A percentile compares a stretch with the other conserved stretches of the same genome.
Evolutionary conservation across 192 early-diverging fungal species (phyloP).

Genomic region (Piromyces finnis): DNA sequence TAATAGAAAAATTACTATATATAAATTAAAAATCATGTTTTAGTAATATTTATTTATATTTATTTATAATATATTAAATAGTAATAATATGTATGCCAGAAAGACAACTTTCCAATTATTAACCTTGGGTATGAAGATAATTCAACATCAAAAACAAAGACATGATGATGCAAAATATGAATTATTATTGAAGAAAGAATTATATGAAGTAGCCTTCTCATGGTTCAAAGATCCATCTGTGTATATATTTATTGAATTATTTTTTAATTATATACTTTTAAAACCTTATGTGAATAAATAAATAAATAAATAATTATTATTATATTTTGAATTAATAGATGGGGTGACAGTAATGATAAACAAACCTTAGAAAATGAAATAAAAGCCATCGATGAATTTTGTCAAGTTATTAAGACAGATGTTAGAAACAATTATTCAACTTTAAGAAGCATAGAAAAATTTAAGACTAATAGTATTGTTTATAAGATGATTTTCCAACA

Average conservation of each 20-base stretch:
- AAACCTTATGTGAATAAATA: too few relatives aligned
- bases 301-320: too few relatives aligned
- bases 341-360: neutral
- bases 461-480: neutral
- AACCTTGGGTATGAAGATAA: neutral
- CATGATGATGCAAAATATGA: neutral
- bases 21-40: constrained; percentile 4
- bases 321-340: too few relatives aligned
- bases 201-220: neutral
- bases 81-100: constrained; percentile 28
- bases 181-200: neutral
- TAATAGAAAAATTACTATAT: constrained; percentile 15
- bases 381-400: neutral
- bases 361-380: neutral
- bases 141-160: neutral
- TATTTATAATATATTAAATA: constrained; percentile 10
- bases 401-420: neutral
- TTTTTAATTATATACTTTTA: too few relatives aligned
- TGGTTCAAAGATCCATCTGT: neutral
- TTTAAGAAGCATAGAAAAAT: neutral
- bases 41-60: neutral
- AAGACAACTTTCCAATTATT: neutral
- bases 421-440: neutral
- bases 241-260: neutral
- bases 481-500: neutral